Conservation (phyloP, 345 rosid genomes). For the Anastatica hierochuntica region DNA sequence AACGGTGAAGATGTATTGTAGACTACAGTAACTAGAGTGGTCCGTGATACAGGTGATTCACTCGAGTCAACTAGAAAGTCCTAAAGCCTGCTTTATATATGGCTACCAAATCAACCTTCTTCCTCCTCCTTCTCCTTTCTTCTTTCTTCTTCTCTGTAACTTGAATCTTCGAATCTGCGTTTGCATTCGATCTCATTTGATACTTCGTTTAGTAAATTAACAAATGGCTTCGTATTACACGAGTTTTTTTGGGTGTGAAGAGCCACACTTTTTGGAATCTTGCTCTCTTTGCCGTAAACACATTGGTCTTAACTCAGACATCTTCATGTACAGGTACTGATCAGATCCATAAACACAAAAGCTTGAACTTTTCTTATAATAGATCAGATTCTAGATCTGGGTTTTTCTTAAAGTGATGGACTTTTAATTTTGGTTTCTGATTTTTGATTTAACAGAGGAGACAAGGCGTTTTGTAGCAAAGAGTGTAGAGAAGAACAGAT, state of each 20-base stretch:
- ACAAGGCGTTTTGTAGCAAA: conserved; percentile 72
- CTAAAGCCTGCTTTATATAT: neutral
- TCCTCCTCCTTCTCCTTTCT: neutral
- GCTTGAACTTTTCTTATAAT: neutral
- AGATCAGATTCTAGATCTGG: neutral
- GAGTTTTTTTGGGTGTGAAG: conserved; percentile 13
- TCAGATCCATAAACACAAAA: neutral
- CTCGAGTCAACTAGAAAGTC: neutral
- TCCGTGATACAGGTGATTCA: neutral
- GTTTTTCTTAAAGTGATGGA: neutral
- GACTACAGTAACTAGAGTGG: neutral
- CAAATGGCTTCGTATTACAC: conserved; percentile 27
- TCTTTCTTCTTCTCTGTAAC: conserved; percentile 1
- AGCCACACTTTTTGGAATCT: conserved; percentile 62
- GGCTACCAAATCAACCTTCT: neutral
- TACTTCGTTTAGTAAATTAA: no score
- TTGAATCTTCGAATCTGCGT: conserved; percentile 4
- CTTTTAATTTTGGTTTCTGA: neutral
- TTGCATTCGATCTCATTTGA: no score
- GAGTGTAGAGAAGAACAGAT: conserved; percentile 84
- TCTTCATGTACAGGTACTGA: conserved; percentile 91
- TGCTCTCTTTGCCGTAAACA: conserved; percentile 69
- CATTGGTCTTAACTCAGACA: conserved; percentile 57
- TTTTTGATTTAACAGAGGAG: conserved; percentile 48
- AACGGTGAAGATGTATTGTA: neutral